Evolutionary conservation across 176 grass and related monocot species (phyloP).

Genomic region (Echinochloa phyllopogon): DNA sequence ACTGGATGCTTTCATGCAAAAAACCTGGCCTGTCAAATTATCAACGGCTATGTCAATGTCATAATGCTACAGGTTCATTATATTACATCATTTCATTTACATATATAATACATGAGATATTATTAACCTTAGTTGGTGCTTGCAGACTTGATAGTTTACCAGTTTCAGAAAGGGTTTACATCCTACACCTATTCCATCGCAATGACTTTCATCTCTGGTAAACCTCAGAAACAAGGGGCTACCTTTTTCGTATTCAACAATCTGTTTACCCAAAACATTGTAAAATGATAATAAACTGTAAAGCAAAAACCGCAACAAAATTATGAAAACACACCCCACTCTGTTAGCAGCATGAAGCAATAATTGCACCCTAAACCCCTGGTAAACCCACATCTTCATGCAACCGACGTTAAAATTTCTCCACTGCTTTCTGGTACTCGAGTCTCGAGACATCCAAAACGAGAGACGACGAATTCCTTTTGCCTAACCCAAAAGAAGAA

Average conservation of each 20-base stretch:
- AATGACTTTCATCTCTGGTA: neutral
- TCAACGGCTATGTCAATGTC: slow-evolving; percentile 98
- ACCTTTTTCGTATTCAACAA: neutral
- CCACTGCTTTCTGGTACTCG: too few species aligned
- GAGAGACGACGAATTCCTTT: neutral
- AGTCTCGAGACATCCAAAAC: neutral
- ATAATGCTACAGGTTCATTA: neutral
- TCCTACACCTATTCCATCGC: too few species aligned
- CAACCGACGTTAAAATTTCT: too few species aligned
- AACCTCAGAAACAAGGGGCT: neutral
- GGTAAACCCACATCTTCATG: neutral
- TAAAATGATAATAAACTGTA: neutral
- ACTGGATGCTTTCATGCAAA: slow-evolving; percentile 80
- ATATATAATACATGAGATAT: neutral
- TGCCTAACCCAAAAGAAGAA: too few species aligned
- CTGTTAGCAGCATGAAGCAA: neutral
- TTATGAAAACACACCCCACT: neutral
- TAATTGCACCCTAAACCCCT: neutral
- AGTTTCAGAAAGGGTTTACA: neutral
- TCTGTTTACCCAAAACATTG: neutral
- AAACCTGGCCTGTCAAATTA: slow-evolving; percentile 79
- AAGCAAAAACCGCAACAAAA: neutral
- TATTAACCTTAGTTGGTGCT: neutral
- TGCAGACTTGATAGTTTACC: neutral
- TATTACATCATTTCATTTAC: neutral